Evolutionary conservation across 257 asterid genomes (phyloP), one percentile per base, ranked within the genome.

Genomic region (Solanum bulbocastanum): DNA sequence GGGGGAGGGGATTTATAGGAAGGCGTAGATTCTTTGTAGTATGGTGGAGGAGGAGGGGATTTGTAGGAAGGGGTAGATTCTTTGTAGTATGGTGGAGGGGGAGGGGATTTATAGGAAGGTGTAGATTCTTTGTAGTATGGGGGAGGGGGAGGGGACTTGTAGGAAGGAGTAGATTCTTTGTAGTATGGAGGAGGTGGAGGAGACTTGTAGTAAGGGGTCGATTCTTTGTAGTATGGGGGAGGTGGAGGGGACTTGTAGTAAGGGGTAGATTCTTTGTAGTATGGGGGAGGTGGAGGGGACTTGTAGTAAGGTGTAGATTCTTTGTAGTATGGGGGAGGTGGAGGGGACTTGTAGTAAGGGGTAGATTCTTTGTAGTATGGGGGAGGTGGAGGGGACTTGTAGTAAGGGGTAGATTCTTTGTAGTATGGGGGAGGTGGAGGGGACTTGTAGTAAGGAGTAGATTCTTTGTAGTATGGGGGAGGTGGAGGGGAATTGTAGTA

Each of bases 101-200:
- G 16, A 8, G 46, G 81, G 0, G 81, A 72, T 1, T 33, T 72
- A 1, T 72, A 33, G 5, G 0, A 72, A 8, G 42, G 5, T 0
- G 81, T 23, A 18, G 81, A 33, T 8, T 72, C 15, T 1, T 72
- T 11, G 2, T 33, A 72, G 44, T 72, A 72, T 4, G 39, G 39
- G 8, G 39, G 39, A 37, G 39, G 39, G 0, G 8, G 39, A 36
- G 40, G 40, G 40, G 40, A 49, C 16, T 15, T 49, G 6, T 15
- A 49, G 8, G 3, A 49, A 15, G 58, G 58, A 1, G 20, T 5
- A 14, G 58, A 49, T 15, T 14, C 58, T 5, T 49, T 11, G 52
- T 68, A 68, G 75, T 68, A 68, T 30, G 39, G 75, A 1, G 39
- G 39, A 5, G 40, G 10, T 37, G 75, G 76, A 32, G n/a, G 76